Conservation (phyloP, 202 grass and related monocot species). For the Schoenoplectus triqueter region DNA sequence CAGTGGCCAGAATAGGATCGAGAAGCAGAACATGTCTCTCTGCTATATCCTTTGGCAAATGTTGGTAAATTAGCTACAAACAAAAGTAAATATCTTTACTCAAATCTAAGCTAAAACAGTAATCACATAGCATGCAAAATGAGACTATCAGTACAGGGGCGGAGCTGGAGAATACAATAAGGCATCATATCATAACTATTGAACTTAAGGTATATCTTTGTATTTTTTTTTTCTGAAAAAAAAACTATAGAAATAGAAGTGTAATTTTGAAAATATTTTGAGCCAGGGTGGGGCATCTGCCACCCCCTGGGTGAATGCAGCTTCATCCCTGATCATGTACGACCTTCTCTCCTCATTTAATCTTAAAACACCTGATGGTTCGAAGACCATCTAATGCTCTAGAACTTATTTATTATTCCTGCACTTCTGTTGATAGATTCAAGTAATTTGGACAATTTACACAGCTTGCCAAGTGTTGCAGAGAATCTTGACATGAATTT, state of each 20-base stretch:
- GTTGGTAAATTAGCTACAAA: conserved; percentile 96
- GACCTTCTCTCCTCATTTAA: neutral
- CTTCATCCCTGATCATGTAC: neutral
- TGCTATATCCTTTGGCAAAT: conserved; percentile 91
- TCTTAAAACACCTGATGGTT: neutral
- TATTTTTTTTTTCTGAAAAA: too few species aligned
- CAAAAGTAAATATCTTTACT: conserved; percentile 15
- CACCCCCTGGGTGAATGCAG: too few species aligned
- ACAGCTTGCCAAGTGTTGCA: neutral
- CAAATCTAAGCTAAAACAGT: conserved; percentile 23
- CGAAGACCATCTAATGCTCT: neutral
- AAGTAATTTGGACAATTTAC: neutral
- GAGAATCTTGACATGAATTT: neutral
- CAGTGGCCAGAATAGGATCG: conserved; percentile 96
- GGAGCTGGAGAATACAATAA: too few species aligned
- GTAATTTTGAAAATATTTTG: too few species aligned
- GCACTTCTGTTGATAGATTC: neutral
- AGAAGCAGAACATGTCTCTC: conserved; percentile 84
- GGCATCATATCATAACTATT: too few species aligned
- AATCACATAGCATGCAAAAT: neutral
- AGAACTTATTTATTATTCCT: neutral
- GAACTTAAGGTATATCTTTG: too few species aligned
- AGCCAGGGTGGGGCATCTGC: too few species aligned
- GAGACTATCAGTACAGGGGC: neutral
- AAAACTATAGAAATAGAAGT: too few species aligned